phyloP scores from a whole-genome alignment of 2,329 filamentous ascomycete genomes.

The Aaosphaeria arxii region DNA sequence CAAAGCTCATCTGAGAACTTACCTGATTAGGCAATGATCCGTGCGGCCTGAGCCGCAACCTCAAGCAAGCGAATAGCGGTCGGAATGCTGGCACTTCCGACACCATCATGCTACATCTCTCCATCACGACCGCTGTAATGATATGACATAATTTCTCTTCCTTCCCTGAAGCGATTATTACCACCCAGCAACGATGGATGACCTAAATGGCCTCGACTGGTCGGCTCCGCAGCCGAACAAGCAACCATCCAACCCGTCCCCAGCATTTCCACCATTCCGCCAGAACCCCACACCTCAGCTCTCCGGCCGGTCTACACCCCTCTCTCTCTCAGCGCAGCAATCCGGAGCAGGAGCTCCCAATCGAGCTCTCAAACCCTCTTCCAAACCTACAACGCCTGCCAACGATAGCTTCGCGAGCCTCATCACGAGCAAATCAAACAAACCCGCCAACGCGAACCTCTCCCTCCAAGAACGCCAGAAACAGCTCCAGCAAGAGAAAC shows the following conservation, averaged over 20 bases:
- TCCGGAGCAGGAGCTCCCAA: slow-evolving; percentile 36
- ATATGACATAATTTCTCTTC: slow-evolving; percentile 12
- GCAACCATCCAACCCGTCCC: slow-evolving; percentile 19
- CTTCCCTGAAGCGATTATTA: background rate
- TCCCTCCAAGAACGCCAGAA: slow-evolving; percentile 63
- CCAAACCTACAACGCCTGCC: slow-evolving; percentile 51
- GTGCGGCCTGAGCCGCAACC: too few relatives aligned
- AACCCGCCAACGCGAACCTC: slow-evolving; percentile 65
- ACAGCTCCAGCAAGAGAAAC: slow-evolving; percentile 74
- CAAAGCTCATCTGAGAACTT: too few relatives aligned
- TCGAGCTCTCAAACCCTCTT: slow-evolving; percentile 44
- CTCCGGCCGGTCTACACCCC: slow-evolving; percentile 40
- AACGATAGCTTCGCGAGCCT: slow-evolving; percentile 77
- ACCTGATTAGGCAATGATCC: too few relatives aligned
- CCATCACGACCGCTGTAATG: slow-evolving; percentile 16
- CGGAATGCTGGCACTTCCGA: background rate
- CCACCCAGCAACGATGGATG: slow-evolving; percentile 42
- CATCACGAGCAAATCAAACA: slow-evolving; percentile 58
- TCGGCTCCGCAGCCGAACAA: slow-evolving; percentile 26
- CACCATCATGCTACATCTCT: background rate
- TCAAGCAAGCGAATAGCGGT: too few relatives aligned
- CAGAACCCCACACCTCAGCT: slow-evolving; percentile 38
- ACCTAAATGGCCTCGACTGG: slow-evolving; percentile 50
- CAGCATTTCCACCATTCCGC: slow-evolving; percentile 33
- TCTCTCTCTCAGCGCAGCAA: slow-evolving; percentile 37